Evolutionary conservation across 179 eudicot species (phyloP).

Genomic region (Heliamphora pulchella): DNA sequence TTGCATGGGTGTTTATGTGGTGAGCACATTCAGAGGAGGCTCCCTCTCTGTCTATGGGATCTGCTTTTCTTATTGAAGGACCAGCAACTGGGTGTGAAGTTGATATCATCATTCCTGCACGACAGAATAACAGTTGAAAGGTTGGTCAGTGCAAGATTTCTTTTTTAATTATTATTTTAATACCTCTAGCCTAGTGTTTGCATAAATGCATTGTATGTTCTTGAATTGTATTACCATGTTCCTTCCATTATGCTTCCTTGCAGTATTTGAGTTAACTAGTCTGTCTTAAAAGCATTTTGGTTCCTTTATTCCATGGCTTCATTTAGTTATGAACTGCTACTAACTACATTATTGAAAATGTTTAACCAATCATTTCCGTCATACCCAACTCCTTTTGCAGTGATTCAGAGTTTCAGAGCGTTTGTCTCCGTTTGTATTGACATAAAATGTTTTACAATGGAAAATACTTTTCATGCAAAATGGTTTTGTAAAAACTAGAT

Average conservation of each 20-base stretch:
- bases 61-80: conserved; percentile 17
- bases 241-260: neutral
- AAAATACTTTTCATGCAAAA: no score
- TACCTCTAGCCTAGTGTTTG: neutral
- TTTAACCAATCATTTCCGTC: no score
- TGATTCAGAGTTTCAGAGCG: no score
- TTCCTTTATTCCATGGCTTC: no score
- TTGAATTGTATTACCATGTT: neutral
- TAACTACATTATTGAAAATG: no score
- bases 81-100: conserved; percentile 18
- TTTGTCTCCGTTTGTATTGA: no score
- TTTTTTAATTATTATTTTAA: neutral
- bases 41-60: conserved; percentile 15
- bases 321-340: no score
- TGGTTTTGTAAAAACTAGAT: no score
- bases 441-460: no score
- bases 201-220: neutral
- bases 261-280: neutral
- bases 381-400: no score
- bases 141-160: neutral
- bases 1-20: neutral
- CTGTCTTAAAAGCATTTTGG: no score
- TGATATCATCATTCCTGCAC: conserved; percentile 16
- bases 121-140: neutral
- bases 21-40: conserved; percentile 9